A percentile compares a stretch with the other conserved stretches of the same genome.
phyloP scores from a whole-genome alignment of 2,329 filamentous ascomycete species.

The Decorospora gaudefroyi region DNA sequence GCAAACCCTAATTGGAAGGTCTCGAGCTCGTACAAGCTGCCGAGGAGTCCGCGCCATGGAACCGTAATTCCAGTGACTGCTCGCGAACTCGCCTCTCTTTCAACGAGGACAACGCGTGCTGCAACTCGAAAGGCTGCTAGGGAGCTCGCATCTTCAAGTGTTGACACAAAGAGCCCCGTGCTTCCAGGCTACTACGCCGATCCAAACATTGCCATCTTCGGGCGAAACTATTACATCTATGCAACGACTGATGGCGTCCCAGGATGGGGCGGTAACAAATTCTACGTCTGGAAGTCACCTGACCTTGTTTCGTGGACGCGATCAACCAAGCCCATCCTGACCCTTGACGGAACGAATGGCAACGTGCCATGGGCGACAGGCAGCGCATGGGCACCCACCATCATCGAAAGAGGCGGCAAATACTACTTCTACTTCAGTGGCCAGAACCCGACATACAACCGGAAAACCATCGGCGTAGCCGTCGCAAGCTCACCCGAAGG shows the following conservation, averaged over 20 bases:
- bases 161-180: constrained; percentile 27
- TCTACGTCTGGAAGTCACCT: constrained; percentile 35
- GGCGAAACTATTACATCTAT: constrained; percentile 35
- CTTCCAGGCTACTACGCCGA: constrained; percentile 35
- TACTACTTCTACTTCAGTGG: constrained; percentile 42
- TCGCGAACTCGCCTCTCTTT: constrained; percentile 50
- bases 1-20: constrained; percentile 57
- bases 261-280: constrained; percentile 34
- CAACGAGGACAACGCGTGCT: constrained; percentile 15
- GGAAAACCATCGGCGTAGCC: constrained; percentile 38
- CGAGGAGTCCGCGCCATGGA: constrained; percentile 58
- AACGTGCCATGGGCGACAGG: constrained; percentile 38
- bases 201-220: constrained; percentile 36
- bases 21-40: constrained; percentile 53
- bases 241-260: constrained; percentile 35
- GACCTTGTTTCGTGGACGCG: constrained; percentile 36
- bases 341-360: constrained; percentile 34
- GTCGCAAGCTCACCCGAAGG: constrained; percentile 29
- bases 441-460: constrained; percentile 31
- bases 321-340: constrained; percentile 28
- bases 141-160: too few relatives aligned
- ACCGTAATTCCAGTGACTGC: constrained; percentile 60
- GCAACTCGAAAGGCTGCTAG: too few relatives aligned
- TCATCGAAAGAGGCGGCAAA: constrained; percentile 28
- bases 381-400: constrained; percentile 38